A percentile compares a stretch with the other conserved stretches of the same genome.
These are phyloP conservation scores for Citrullus mucosospermus DNA, from an alignment of 306 rosid genomes.

Conservation along the genomic window DNA sequence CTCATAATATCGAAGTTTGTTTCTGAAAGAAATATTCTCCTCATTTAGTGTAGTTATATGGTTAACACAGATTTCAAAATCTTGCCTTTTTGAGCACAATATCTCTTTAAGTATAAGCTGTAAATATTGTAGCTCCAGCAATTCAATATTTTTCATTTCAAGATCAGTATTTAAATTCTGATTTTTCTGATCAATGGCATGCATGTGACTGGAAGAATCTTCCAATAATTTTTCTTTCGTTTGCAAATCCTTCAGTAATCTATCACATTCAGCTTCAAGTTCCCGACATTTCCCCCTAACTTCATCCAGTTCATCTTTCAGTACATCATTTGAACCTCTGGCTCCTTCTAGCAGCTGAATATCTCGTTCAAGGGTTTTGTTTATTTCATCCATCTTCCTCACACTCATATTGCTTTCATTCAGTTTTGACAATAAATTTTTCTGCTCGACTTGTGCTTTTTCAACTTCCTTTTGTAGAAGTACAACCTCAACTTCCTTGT, in stretches of 20 bases:
- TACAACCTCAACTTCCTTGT: conserved; percentile 38
- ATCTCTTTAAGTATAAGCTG: conserved; percentile 21
- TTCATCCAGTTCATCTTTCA: conserved; percentile 36
- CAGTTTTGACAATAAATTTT: conserved; percentile 27
- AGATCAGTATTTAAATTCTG: conserved; percentile 27
- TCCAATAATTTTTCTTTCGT: conserved; percentile 32
- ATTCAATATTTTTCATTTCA: conserved; percentile 17
- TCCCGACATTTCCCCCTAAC: conserved; percentile 27
- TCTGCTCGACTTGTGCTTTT: conserved; percentile 26
- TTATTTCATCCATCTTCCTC: conserved; percentile 28
- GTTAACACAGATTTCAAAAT: conserved; percentile 12
- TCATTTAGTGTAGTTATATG: conserved; percentile 15
- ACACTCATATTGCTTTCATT: conserved; percentile 24
- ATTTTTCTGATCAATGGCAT: conserved; percentile 32
- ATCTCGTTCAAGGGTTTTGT: conserved; percentile 34
- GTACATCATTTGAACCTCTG: conserved; percentile 25
- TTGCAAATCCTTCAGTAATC: conserved; percentile 20
- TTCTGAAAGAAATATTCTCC: conserved; percentile 29
- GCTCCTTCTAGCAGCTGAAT: conserved; percentile 31
- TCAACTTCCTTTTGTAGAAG: conserved; percentile 26
- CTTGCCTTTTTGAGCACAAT: conserved; percentile 20
- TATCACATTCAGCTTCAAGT: conserved; percentile 39
- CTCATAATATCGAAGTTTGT: conserved; percentile 18
- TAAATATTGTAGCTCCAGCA: conserved; percentile 23
- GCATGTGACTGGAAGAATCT: conserved; percentile 25